Percentiles rank a stretch among this genome's conserved stretches.
Conservation (phyloP, 1,284 basidiomycete genomes). For the Ustilago shanxiensis region DNA sequence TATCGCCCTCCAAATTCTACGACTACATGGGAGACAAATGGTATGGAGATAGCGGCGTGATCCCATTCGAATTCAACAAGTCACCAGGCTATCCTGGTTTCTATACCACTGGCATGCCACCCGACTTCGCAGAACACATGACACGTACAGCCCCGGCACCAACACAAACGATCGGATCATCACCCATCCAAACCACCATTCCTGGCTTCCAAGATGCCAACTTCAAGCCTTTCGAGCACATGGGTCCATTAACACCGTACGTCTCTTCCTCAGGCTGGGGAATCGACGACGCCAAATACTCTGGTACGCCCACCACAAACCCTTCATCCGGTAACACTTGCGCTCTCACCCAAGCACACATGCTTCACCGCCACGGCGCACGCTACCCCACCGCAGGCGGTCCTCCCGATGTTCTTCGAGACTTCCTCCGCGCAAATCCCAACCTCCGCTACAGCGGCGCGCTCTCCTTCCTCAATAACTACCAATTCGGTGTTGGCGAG, state of each 20-base stretch:
- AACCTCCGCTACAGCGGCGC: constrained; percentile 48
- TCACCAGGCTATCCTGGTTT: constrained; percentile 64
- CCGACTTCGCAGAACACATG: constrained; percentile 64
- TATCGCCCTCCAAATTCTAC: constrained; percentile 29
- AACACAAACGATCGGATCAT: constrained; percentile 51
- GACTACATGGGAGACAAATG: constrained; percentile 53
- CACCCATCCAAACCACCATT: constrained; percentile 62
- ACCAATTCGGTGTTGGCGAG: constrained; percentile 59
- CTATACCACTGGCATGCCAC: constrained; percentile 55
- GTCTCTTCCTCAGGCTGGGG: constrained; percentile 59
- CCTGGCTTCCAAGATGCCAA: constrained; percentile 48
- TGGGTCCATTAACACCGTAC: constrained; percentile 68
- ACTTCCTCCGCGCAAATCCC: constrained; percentile 37
- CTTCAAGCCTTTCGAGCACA: constrained; percentile 66
- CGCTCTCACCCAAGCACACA: constrained; percentile 62
- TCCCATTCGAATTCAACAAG: constrained; percentile 58
- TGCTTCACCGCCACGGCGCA: constrained; percentile 66
- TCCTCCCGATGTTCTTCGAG: constrained; percentile 34
- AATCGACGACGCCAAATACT: constrained; percentile 59
- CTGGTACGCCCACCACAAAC: constrained; percentile 39
- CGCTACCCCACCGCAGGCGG: constrained; percentile 61
- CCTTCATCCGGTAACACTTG: constrained; percentile 38
- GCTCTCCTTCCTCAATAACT: constrained; percentile 60
- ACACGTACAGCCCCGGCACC: constrained; percentile 39
- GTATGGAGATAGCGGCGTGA: constrained; percentile 42